A percentile compares a stretch with the other conserved stretches of the same genome.
phyloP scores from a whole-genome alignment of 352 stramenopile genomes.

The Peronospora belbahrii region DNA sequence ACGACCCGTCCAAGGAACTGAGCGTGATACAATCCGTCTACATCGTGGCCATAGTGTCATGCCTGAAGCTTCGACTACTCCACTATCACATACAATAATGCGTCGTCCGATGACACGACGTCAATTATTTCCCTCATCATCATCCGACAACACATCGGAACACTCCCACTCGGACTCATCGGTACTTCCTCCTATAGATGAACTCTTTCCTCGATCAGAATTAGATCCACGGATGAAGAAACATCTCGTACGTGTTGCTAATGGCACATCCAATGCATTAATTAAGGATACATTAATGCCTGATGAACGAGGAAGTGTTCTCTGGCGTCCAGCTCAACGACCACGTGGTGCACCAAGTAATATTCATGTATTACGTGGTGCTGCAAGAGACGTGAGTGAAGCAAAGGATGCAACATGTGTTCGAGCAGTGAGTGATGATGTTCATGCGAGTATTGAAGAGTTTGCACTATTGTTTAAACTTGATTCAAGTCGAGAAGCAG shows the following conservation, averaged over 20 bases:
- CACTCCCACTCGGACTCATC: constrained; percentile 6
- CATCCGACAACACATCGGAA: not conserved
- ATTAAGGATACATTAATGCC: constrained; percentile 61
- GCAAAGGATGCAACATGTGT: constrained; percentile 47
- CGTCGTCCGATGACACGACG: constrained; percentile 6
- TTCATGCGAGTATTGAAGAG: constrained; percentile 78
- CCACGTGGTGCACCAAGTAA: constrained; percentile 21
- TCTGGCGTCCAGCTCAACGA: constrained; percentile 47
- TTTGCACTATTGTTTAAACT: constrained; percentile 79
- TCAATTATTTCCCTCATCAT: no score
- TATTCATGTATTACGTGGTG: constrained; percentile 51
- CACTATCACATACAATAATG: constrained; percentile 19
- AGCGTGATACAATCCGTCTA: constrained; percentile 6
- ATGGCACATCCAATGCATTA: constrained; percentile 76
- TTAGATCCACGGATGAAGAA: constrained; percentile 70
- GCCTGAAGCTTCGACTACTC: constrained; percentile 11
- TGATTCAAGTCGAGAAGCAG: constrained; percentile 50
- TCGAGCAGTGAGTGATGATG: constrained; percentile 47
- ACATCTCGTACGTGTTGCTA: constrained; percentile 66
- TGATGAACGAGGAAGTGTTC: constrained; percentile 31
- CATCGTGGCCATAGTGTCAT: constrained; percentile 18
- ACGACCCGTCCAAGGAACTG: no score
- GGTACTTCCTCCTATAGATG: constrained; percentile 19
- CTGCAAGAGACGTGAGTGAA: constrained; percentile 29
- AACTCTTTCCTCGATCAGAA: constrained; percentile 52